Evolutionary conservation across 176 grass and related monocot species (phyloP), one percentile per base, ranked within the genome.

Genomic region (Hyparrhenia diplandra): DNA sequence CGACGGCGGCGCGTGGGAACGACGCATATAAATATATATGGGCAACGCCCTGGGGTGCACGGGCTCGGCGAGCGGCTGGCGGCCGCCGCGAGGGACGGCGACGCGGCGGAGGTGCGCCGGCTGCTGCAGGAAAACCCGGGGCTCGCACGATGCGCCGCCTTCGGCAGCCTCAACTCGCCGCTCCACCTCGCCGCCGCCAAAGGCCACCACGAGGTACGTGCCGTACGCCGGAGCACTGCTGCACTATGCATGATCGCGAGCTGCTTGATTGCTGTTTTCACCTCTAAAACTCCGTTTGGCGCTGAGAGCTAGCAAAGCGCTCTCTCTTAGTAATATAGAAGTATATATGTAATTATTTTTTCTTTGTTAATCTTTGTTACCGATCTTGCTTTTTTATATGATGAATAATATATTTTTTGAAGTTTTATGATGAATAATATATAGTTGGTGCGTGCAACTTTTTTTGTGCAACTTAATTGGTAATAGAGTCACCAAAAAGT

Each of bases 31-130:
- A 29, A 17, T 5, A 31, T 32, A 45, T 5, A 97, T 99, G 96
- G 96, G 96, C 46, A 99, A 99, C 76, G 87, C 92, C 2, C 79
- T 99, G 68, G 82, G 88, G 4, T 93, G 92, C 79, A 87, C 84
- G 88, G 85, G 9, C 63, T 89, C 1, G 92, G 96, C 24, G 91
- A 91, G 93, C 66, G 85, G 71, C 82, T 99, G 72, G 79, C 85
- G 35, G 81, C 92, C 16, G 92, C 92, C 20, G 88, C 96, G 8
- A 60, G 69, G 66, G 92, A 95, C 37, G 96, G 96, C 67, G 93
- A 99, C 72, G 51, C 59, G 16, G 76, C 77, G 68, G 88, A 78
- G 87, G 92, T 45, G 28, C 88, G 80, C 7, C 84, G 84, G 80
- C 85, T 99, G 43, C 64, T 99, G 78, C 78, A 75, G 74, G 34